Percentiles rank a stretch among this genome's conserved stretches.
These are phyloP conservation scores for Aspergillus sp. DNA, from an alignment of 2,329 filamentous ascomycete genomes.

Conservation along the genomic window DNA sequence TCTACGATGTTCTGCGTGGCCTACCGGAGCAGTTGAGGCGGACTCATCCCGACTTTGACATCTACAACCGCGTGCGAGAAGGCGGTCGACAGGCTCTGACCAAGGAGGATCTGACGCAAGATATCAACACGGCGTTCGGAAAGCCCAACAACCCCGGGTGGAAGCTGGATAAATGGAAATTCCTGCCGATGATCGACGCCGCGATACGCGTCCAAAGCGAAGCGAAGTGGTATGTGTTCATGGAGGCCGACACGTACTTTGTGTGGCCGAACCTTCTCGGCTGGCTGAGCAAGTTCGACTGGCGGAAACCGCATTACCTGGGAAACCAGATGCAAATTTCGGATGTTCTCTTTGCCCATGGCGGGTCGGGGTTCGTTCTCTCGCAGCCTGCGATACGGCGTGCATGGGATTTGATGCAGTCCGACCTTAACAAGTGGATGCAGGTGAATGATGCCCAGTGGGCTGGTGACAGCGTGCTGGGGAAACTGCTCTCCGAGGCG, in stretches of 20 bases:
- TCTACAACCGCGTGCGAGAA: slow-evolving; percentile 47
- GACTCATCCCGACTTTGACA: slow-evolving; percentile 46
- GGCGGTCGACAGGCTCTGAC: slow-evolving; percentile 41
- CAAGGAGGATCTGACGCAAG: slow-evolving; percentile 22
- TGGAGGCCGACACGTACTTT: slow-evolving; percentile 57
- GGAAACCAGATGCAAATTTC: slow-evolving; percentile 53
- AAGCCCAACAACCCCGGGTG: slow-evolving; percentile 45
- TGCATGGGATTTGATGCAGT: slow-evolving; percentile 34
- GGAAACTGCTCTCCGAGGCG: slow-evolving; percentile 42
- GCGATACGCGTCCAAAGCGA: slow-evolving; percentile 42
- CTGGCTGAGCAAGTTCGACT: slow-evolving; percentile 51
- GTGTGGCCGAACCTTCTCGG: slow-evolving; percentile 50
- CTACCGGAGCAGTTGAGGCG: slow-evolving; percentile 37
- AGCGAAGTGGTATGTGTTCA: slow-evolving; percentile 57
- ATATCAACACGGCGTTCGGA: slow-evolving; percentile 31
- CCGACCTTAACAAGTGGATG: slow-evolving; percentile 42
- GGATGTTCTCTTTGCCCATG: slow-evolving; percentile 48
- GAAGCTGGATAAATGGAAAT: slow-evolving; percentile 58
- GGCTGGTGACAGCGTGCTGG: slow-evolving; percentile 49
- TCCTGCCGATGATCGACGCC: slow-evolving; percentile 52
- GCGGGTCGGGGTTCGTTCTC: slow-evolving; percentile 51
- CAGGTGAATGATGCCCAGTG: slow-evolving; percentile 41
- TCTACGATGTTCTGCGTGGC: slow-evolving; percentile 51
- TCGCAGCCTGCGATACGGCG: slow-evolving; percentile 46
- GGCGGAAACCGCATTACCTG: slow-evolving; percentile 47